Base-by-base conservation (phyloP, 2,329 filamentous ascomycete genomes). In the Talaromyces verruculosus region DNA sequence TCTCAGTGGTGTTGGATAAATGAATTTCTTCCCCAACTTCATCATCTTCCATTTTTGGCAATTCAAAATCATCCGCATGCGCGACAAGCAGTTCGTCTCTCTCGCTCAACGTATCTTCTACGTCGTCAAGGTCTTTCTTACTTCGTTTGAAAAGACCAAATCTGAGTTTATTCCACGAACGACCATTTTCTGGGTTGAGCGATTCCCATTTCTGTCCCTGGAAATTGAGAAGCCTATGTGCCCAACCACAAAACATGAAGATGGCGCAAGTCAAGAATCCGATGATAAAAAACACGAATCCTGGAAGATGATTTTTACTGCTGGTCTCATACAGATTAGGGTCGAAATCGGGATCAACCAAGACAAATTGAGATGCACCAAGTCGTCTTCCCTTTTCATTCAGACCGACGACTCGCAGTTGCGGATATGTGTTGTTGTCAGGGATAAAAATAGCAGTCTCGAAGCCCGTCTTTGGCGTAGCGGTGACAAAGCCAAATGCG, bases 361-460 rank as follows among this genome's bases (percentile, higher is more conserved):
- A 15, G 11, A 55, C 35, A 25, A 63, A 57, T 11, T 39, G 30
- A 1, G 61, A 63, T 19, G 49, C 25, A 57, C 61, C 61, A 2
- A 63, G 19, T 15, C 49, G 61, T 35, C 43, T 33, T 17, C 61
- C 61, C 2, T 8, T n/a, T 17, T 63, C 49, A 22, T 57, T 51
- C 3, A 63, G 8, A 5, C 49, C 61, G 10, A 19, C 49, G 1
- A 63, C 37, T 57, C 61, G 61, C 10, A 63, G 37, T 41, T 63
- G 49, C 22, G 47, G 22, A n/a, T 28, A 63, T 15, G 49, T 45
- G 49, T 41, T 55, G 10, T 28, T n/a, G 19, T 33, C 19, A 35
- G 61, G 61, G 10, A 63, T 63, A 17, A 25, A 13, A 33, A 63
- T 43, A n/a, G 39, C n/a, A 15, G 61, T 63, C 22, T 63, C 61